Base-by-base conservation (phyloP, 225 moss, liverwort and hornwort species). In the Sphagnum contortum region DNA sequence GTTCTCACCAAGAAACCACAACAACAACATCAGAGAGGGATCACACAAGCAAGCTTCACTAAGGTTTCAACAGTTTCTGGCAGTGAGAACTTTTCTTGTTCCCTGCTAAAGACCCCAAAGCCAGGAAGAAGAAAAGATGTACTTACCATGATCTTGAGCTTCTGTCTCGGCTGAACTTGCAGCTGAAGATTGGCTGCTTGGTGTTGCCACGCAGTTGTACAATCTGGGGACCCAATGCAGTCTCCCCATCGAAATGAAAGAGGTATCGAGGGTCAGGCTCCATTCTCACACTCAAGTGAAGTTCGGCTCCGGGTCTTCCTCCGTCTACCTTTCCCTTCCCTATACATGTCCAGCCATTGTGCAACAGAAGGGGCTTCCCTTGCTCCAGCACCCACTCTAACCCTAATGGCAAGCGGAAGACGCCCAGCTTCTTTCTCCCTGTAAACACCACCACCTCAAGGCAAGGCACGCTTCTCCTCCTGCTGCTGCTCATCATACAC, bases 91-190 rank as follows among this genome's bases (percentile, higher is more conserved):
- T 29, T 29, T 29, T 29, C 29, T 29, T 29, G 29, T 29, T 29
- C 29, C 29, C 29, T 29, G 29, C 29, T 1, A 29, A 29, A 29
- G 29, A 29, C 29, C 29, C 29, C 59, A 53, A n/a, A 60, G 44
- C 55, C 9, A 63, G 14, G 49, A 45, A 4, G 4, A 57, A 63
- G 57, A 49, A 50, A 5, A 12, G 6, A 68, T 66, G 29, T 29
- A 73, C 71, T 76, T 45, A 89, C 92, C 88, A 76, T 62, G 83
- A 72, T 51, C 85, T 83, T 9, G 84, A 80, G 49, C 77, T 69
- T 56, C 89, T 83, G 77, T 91, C 91, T 3, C 91, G 88, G 64
- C 87, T 92, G 67, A 92, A 92, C 78, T 89, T 92, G 76, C 89
- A 89, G 64, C 89, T 92, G 78, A 92, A 92, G 10, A 92, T 92